Conservation (phyloP, 1,139 yeast species). For the Pichia sp. region DNA sequence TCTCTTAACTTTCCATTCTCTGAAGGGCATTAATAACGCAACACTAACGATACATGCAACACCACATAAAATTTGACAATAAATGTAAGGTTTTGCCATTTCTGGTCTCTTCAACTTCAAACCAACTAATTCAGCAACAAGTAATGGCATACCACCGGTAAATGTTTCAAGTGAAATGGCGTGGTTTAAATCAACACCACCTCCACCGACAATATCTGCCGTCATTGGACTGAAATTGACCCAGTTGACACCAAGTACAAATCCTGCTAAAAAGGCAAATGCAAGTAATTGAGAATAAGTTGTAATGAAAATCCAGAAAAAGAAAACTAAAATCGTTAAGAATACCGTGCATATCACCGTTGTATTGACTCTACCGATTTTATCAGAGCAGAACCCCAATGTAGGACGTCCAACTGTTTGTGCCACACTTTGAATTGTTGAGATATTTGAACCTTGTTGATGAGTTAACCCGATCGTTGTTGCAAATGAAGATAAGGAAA, state of each 20-base stretch:
- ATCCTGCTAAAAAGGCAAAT: conserved; percentile 53
- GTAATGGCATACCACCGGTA: conserved; percentile 31
- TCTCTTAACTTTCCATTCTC: conserved; percentile 41
- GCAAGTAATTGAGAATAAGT: conserved; percentile 51
- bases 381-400: conserved; percentile 59
- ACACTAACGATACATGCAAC: conserved; percentile 41
- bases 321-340: conserved; percentile 28
- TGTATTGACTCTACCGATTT: conserved; percentile 55
- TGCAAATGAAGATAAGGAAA: conserved; percentile 61
- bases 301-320: conserved; percentile 55
- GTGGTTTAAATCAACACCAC: conserved; percentile 34
- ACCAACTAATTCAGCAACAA: conserved; percentile 47
- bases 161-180: conserved; percentile 34
- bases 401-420: conserved; percentile 67
- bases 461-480: conserved; percentile 55
- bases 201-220: conserved; percentile 46
- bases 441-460: conserved; percentile 55
- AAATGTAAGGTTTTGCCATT: conserved; percentile 45
- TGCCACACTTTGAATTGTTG: conserved; percentile 62
- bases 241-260: conserved; percentile 61
- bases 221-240: conserved; percentile 60
- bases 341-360: conserved; percentile 37
- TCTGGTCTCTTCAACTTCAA: conserved; percentile 37
- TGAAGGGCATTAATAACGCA: conserved; percentile 33
- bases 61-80: conserved; percentile 64